These are phyloP conservation scores for Cystobasidiaceae sp. DNA, from an alignment of 1,284 basidiomycete species.

Conservation along the genomic window DNA sequence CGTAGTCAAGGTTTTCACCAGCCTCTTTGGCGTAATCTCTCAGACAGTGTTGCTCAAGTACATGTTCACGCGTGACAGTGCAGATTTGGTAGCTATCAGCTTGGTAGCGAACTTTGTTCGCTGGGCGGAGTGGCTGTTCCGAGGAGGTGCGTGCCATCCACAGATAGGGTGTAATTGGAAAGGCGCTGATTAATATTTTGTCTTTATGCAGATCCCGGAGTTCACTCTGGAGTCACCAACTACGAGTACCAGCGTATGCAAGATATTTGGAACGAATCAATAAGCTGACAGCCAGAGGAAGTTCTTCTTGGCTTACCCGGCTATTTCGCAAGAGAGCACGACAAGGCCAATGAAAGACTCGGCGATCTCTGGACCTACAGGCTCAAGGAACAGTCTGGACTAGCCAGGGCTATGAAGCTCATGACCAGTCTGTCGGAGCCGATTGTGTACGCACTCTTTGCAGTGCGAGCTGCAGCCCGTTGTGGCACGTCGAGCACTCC, in stretches of 20 bases:
- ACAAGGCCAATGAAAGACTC: slow-evolving; percentile 11
- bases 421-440: slow-evolving; percentile 13
- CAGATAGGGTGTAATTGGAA: too few species aligned
- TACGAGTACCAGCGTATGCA: slow-evolving; percentile 21
- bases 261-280: not conserved
- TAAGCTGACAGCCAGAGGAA: not conserved
- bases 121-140: slow-evolving; percentile 23
- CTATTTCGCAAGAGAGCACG: slow-evolving; percentile 2
- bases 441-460: slow-evolving; percentile 23
- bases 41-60: slow-evolving; percentile 6
- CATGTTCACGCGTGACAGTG: not conserved
- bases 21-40: not conserved
- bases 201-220: slow-evolving; percentile 5
- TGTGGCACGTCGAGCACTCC: not conserved
- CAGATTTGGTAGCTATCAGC: slow-evolving; percentile 14
- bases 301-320: slow-evolving; percentile 10
- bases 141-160: slow-evolving; percentile 17
- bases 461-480: slow-evolving; percentile 9
- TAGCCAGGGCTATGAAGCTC: slow-evolving; percentile 6
- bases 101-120: slow-evolving; percentile 20
- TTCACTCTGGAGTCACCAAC: slow-evolving; percentile 11
- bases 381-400: slow-evolving; percentile 4
- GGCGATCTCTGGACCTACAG: slow-evolving; percentile 20
- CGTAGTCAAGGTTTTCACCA: slow-evolving; percentile 17
- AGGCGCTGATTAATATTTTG: too few species aligned